Evolutionary conservation across 192 early-diverging fungal genomes (phyloP).

Genomic region (Gigaspora rosea): DNA sequence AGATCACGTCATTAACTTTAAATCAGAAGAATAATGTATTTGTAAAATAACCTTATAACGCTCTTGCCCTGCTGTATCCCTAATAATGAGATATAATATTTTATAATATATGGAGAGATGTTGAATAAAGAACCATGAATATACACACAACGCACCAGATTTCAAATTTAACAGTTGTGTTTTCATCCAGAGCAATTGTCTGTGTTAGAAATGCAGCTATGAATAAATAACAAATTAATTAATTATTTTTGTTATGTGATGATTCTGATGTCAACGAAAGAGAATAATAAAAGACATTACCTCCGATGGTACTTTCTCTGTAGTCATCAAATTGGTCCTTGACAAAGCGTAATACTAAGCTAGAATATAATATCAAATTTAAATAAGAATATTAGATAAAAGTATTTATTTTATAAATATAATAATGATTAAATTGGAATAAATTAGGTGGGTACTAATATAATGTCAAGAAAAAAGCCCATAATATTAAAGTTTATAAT

Average conservation of each 20-base stretch:
- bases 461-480: too few relatives aligned
- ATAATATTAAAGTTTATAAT: too few relatives aligned
- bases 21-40: neutral
- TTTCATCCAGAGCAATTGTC: conserved; percentile 82
- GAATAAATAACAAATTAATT: neutral
- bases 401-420: too few relatives aligned
- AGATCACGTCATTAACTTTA: neutral
- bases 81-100: conserved; percentile 23
- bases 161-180: conserved; percentile 90
- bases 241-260: neutral
- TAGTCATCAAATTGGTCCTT: conserved; percentile 94
- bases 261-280: neutral
- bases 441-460: too few relatives aligned
- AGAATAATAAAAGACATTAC: conserved; percentile 33
- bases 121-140: neutral
- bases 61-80: conserved; percentile 77
- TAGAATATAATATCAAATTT: conserved; percentile 26
- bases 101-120: neutral
- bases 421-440: too few relatives aligned
- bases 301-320: conserved; percentile 90
- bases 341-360: conserved; percentile 83
- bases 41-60: conserved; percentile 57
- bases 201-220: conserved; percentile 75
- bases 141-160: conserved; percentile 64
- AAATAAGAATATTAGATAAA: too few relatives aligned